Evolutionary conservation across 2,329 filamentous ascomycete species (phyloP).

Genomic region (Venturia asperata): DNA sequence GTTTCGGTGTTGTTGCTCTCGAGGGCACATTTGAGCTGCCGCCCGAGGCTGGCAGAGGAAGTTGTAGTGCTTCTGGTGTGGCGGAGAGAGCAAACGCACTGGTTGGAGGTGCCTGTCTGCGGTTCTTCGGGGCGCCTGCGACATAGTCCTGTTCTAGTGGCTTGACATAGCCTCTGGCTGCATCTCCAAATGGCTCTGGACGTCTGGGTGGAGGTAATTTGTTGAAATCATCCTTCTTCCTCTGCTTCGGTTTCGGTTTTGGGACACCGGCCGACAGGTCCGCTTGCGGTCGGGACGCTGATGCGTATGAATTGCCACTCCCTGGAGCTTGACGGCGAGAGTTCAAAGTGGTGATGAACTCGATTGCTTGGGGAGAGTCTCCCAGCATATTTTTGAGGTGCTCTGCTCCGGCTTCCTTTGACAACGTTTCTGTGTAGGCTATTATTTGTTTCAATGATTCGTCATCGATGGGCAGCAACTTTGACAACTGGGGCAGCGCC

Average conservation of each 20-base stretch:
- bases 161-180: constrained; percentile 68
- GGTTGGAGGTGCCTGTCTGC: constrained; percentile 33
- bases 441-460: constrained; percentile 78
- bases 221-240: constrained; percentile 36
- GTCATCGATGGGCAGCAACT: constrained; percentile 76
- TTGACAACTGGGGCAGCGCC: constrained; percentile 26
- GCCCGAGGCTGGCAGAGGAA: constrained; percentile 33
- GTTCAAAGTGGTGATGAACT: constrained; percentile 71
- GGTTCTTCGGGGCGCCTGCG: constrained; percentile 25
- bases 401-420: constrained; percentile 68
- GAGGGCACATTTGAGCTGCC: constrained; percentile 30
- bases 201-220: constrained; percentile 38
- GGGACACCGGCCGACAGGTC: constrained; percentile 28
- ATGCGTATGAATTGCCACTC: constrained; percentile 2
- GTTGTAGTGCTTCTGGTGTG: constrained; percentile 43
- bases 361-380: constrained; percentile 66
- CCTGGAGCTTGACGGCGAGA: constrained; percentile 45
- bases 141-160: constrained; percentile 70
- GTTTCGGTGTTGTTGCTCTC: constrained; percentile 42
- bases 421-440: constrained; percentile 69
- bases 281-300: constrained; percentile 22
- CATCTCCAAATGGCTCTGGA: constrained; percentile 55
- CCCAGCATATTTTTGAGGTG: constrained; percentile 86
- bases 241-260: constrained; percentile 29
- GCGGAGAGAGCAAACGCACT: constrained; percentile 45